phyloP scores from a whole-genome alignment of 176 grass and related monocot genomes.

The Melocanna baccifera region DNA sequence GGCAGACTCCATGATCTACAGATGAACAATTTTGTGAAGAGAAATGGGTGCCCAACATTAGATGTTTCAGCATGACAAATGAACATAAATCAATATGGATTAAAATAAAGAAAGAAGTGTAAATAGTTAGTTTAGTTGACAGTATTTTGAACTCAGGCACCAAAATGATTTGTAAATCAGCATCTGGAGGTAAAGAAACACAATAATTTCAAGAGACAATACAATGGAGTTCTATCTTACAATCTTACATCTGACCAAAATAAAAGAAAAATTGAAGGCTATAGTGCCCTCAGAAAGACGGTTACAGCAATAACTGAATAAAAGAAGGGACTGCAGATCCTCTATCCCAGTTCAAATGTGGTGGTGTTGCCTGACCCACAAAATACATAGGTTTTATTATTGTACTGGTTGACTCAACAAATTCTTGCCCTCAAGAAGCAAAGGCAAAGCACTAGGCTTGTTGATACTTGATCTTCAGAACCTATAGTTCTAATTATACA shows the following conservation, averaged over 20 bases:
- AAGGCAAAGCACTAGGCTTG: neutral
- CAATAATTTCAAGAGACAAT: conserved; percentile 8
- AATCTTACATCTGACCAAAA: conserved; percentile 23
- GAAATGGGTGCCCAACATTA: neutral
- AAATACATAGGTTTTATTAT: conserved; percentile 4
- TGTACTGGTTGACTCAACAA: neutral
- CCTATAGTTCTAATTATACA: neutral
- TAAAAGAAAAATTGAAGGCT: neutral
- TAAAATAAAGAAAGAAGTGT: neutral
- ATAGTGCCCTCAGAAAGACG: neutral
- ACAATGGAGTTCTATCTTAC: neutral
- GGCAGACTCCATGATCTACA: conserved; percentile 37
- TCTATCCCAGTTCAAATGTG: conserved; percentile 1
- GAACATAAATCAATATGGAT: neutral
- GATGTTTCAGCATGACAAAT: neutral
- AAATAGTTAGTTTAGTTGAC: neutral
- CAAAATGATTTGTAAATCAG: conserved; percentile 8
- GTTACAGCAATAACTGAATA: neutral
- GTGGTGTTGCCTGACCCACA: neutral
- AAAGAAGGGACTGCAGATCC: neutral
- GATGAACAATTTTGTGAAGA: conserved; percentile 9
- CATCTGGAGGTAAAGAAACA: conserved; percentile 3
- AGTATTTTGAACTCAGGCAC: neutral
- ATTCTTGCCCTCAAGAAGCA: neutral
- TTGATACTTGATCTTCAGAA: neutral